These are phyloP conservation scores for Paramecium tetraurelia DNA, from an alignment of 73 alveolate genomes.

Conservation along the genomic window DNA sequence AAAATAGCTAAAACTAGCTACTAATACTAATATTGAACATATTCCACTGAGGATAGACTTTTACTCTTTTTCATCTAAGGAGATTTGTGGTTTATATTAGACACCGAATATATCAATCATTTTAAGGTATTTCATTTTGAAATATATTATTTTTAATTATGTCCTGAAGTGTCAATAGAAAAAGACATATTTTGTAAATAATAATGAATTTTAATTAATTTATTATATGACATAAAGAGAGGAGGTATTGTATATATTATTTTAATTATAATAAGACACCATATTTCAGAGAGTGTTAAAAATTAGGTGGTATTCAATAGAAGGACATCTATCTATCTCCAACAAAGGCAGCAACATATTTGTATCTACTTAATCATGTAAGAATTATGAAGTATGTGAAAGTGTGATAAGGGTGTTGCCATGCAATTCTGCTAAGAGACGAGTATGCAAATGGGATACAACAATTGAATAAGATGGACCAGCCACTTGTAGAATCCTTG, in stretches of 20 bases:
- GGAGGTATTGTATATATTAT: neutral
- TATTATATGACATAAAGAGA: neutral
- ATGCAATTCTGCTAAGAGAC: constrained; percentile 10
- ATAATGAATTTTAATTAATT: neutral
- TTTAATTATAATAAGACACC: neutral
- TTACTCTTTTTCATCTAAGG: neutral
- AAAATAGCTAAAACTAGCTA: neutral
- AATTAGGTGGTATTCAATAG: neutral
- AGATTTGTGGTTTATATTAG: neutral
- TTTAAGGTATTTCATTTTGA: neutral
- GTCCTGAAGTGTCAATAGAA: neutral
- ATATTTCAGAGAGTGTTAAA: constrained; percentile 11
- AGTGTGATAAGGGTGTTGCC: neutral
- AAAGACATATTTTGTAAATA: neutral
- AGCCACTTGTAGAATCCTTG: neutral
- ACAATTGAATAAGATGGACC: constrained; percentile 44
- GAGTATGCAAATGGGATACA: constrained; percentile 40
- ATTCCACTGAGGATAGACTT: neutral
- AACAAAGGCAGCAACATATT: constrained; percentile 48
- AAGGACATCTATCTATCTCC: constrained; percentile 8
- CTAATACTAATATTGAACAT: neutral
- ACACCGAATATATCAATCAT: neutral
- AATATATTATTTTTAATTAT: neutral
- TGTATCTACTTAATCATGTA: constrained; percentile 22
- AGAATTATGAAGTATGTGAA: neutral